These are phyloP conservation scores for Trichoderma sp. DNA, from an alignment of 2,329 filamentous ascomycete species.

Conservation along the genomic window DNA sequence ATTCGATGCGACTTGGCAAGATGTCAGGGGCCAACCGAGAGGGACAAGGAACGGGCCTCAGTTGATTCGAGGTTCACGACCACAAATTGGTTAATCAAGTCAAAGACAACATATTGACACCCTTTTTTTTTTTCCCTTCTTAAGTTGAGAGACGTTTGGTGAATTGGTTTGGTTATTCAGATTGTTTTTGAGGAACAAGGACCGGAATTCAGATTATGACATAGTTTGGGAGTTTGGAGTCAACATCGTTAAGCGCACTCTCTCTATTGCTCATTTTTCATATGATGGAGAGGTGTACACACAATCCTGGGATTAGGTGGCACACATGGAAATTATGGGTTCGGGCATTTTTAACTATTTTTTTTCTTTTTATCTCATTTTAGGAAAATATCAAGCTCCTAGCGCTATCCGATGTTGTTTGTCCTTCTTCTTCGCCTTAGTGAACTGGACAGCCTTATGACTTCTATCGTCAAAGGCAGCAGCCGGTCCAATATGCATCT, in stretches of 20 bases:
- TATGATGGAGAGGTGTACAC: neutral
- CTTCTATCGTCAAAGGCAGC: constrained; percentile 68
- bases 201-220: neutral
- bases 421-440: constrained; percentile 36
- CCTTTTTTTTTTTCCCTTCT: neutral
- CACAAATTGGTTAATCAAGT: neutral
- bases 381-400: constrained; percentile 30
- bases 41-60: neutral
- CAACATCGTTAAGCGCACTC: neutral
- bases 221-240: constrained; percentile 4
- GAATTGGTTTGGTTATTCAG: neutral
- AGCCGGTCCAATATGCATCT: constrained; percentile 70
- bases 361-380: neutral
- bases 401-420: constrained; percentile 34
- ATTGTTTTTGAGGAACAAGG: constrained; percentile 7
- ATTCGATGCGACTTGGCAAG: constrained; percentile 85
- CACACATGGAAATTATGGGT: neutral
- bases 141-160: neutral
- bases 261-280: neutral
- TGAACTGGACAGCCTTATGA: constrained; percentile 65
- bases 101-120: neutral
- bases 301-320: neutral
- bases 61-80: neutral
- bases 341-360: neutral
- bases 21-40: constrained; percentile 62